Conservation (phyloP, 208 protist genomes). For the Tetramitus jugosus region DNA sequence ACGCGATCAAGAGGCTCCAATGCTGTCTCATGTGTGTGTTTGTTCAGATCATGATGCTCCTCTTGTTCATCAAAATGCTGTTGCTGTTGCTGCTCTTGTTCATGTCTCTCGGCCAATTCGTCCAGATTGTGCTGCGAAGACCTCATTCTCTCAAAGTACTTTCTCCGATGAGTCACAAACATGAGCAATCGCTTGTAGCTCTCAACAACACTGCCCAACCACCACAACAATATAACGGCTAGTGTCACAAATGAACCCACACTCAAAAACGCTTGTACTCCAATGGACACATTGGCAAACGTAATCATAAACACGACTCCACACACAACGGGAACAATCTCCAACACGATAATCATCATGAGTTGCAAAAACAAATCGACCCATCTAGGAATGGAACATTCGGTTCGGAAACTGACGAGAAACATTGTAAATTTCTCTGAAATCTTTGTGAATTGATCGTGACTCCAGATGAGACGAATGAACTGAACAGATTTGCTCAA, state of each 20-base stretch:
- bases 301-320: neutral
- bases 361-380: neutral
- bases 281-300: neutral
- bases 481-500: conserved; percentile 2
- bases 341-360: neutral
- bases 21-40: neutral
- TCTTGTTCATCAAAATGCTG: too few relatives aligned
- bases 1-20: neutral
- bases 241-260: neutral
- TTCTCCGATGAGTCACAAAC: too few relatives aligned
- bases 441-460: conserved; percentile 8
- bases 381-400: neutral
- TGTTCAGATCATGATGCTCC: neutral
- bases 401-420: neutral
- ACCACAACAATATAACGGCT: neutral
- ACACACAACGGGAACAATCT: neutral
- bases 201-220: conserved; percentile 2
- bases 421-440: neutral
- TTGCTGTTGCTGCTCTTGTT: too few relatives aligned
- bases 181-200: conserved; percentile 12
- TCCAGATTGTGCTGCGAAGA: too few relatives aligned
- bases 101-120: too few relatives aligned
- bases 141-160: too few relatives aligned
- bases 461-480: neutral
- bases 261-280: neutral